Evolutionary conservation across 208 protist species (phyloP), one percentile per base, ranked within the genome.

Genomic region (Leishmania tarentolae): DNA sequence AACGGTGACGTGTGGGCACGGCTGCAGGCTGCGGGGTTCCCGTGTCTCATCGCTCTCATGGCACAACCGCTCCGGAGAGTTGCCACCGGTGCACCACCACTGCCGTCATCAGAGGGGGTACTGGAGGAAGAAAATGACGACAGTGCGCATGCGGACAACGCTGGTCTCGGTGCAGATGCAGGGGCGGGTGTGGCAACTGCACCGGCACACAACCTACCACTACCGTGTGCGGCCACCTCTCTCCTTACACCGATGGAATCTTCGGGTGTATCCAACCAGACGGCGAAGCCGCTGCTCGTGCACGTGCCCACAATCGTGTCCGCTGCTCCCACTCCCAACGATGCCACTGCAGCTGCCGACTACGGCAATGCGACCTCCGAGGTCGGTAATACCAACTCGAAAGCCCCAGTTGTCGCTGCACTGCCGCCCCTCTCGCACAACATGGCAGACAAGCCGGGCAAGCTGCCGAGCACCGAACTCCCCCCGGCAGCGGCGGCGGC

Each of bases 31-130:
- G 46, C 44, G 24, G 81, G 81, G 9, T 80, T 70, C n/a, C 81
- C 81, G 19, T 84, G 81, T 40, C 69, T 84, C 24, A 21, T 79
- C 13, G 75, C 75, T 8, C 68, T 84, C 40, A 65, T 72, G 19
- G 70, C 68, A 21, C 31, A 57, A 0, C 80, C 80, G 3, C 5
- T 79, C 13, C 35, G 59, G 37, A 8, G 47, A 42, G 15, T 37
- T 47, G 28, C 73, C 80, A 31, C 57, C 3, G 57, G 8, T 3
- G 31, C 73, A n/a, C 53, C 79, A 9, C 79, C 47, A 57, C 52
- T 37, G 35, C 37, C 7, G 19, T 46, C 31, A 35, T 15, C n/a
- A 13, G 15, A 24, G 7, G 24, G 40, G 40, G n/a, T 40, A 71
- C 7, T 47, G 19, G 19, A 71, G 3, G 40, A 71, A 71, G 40